Conservation (phyloP, 1,284 basidiomycete genomes). For the Vanrija sp. region DNA sequence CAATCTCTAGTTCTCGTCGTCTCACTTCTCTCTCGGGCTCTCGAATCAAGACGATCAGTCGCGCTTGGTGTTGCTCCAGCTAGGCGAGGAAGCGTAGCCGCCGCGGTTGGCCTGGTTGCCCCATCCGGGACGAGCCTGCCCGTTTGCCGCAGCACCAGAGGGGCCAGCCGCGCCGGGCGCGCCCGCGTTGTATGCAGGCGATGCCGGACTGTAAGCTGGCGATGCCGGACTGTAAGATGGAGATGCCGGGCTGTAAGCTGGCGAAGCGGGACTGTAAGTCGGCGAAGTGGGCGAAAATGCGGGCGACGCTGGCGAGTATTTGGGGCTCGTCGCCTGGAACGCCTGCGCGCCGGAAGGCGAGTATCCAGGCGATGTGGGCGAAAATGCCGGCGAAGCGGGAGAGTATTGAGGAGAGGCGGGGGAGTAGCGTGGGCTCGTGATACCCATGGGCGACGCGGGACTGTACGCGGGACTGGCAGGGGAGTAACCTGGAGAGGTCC, state of each 20-base stretch:
- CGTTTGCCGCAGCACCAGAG: not conserved
- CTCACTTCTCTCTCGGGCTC: not conserved
- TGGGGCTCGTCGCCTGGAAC: conserved; percentile 76
- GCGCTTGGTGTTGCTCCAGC: conserved; percentile 17
- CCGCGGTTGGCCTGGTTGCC: conserved; percentile 3
- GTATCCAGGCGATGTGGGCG: conserved; percentile 56
- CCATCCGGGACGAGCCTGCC: conserved; percentile 8
- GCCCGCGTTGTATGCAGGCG: conserved; percentile 61
- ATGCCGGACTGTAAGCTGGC: conserved; percentile 53
- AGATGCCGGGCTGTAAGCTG: conserved; percentile 24
- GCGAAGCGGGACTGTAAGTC: not conserved
- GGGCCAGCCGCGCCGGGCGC: conserved; percentile 55
- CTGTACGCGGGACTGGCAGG: conserved; percentile 37
- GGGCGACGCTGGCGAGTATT: conserved; percentile 57
- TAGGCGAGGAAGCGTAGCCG: conserved; percentile 16
- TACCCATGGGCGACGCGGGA: conserved; percentile 18
- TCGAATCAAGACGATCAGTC: not conserved
- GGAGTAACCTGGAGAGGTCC: conserved; percentile 37
- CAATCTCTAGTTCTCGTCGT: not conserved
- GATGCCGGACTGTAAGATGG: conserved; percentile 67
- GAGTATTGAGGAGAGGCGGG: conserved; percentile 28
- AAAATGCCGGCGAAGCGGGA: conserved; percentile 41
- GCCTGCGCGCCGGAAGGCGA: conserved; percentile 57
- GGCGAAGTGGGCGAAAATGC: not conserved
- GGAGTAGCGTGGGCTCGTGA: conserved; percentile 21